phyloP scores from a whole-genome alignment of 352 stramenopile genomes.

The Pythium periplocum region DNA sequence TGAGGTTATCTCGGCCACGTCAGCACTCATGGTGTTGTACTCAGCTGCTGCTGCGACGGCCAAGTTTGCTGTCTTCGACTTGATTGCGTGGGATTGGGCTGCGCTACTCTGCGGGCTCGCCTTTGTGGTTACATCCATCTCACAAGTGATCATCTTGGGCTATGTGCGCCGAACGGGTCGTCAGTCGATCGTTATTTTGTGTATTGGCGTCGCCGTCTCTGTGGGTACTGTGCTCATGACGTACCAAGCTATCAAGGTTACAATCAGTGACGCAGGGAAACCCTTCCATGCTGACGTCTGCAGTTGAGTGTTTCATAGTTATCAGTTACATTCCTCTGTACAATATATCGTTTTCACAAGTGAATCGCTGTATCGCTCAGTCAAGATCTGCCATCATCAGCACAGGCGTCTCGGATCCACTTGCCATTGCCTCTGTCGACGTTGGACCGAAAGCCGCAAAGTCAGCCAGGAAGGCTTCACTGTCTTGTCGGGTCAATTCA shows the following conservation, averaged over 20 bases:
- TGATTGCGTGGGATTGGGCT: constrained; percentile 45
- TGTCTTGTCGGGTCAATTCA: background rate
- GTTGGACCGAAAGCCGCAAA: background rate
- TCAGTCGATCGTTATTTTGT: constrained; percentile 51
- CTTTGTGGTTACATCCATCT: constrained; percentile 41
- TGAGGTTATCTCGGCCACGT: constrained; percentile 42
- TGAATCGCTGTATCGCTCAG: too few species aligned
- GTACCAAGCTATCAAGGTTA: constrained; percentile 39
- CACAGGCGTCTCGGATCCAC: too few species aligned
- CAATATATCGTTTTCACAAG: too few species aligned
- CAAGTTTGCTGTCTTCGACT: constrained; percentile 51
- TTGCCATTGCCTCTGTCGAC: too few species aligned
- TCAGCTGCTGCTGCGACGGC: constrained; percentile 33
- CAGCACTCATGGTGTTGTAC: constrained; percentile 49
- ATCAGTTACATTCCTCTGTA: too few species aligned
- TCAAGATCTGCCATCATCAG: too few species aligned
- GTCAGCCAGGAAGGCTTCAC: background rate
- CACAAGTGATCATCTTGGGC: constrained; percentile 43
- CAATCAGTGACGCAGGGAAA: constrained; percentile 31
- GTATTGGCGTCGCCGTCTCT: constrained; percentile 32
- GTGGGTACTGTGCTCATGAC: constrained; percentile 42
- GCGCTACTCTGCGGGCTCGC: constrained; percentile 30
- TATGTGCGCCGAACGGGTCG: constrained; percentile 46
- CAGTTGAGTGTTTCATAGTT: background rate
- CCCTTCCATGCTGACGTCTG: constrained; percentile 29